Conservation (phyloP, 805 yeast genomes). For the Suhomyces prunicola region DNA sequence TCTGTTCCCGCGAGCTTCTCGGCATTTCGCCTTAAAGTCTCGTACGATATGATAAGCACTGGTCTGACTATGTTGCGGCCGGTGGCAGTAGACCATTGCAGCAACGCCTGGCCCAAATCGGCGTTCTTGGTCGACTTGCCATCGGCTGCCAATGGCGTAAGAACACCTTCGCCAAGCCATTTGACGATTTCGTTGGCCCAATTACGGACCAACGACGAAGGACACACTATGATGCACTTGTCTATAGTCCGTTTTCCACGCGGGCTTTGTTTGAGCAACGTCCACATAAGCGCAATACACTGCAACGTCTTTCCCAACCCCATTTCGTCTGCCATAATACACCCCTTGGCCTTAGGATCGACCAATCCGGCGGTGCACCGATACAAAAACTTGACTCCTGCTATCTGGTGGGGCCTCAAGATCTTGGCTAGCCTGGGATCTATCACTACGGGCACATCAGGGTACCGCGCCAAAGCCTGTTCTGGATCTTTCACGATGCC, state of each 20-base stretch:
- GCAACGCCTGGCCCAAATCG: slow-evolving; percentile 65
- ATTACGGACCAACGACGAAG: slow-evolving; percentile 86
- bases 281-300: slow-evolving; percentile 91
- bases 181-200: slow-evolving; percentile 97
- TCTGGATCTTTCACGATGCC: slow-evolving; percentile 60
- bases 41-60: slow-evolving; percentile 89
- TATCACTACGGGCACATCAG: slow-evolving; percentile 92
- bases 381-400: slow-evolving; percentile 89
- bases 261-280: slow-evolving; percentile 83
- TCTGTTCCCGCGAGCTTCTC: slow-evolving; percentile 70
- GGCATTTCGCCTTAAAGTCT: slow-evolving; percentile 83
- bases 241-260: slow-evolving; percentile 78
- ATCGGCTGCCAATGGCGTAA: slow-evolving; percentile 87
- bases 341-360: slow-evolving; percentile 83
- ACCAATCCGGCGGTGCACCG: slow-evolving; percentile 86
- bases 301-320: slow-evolving; percentile 90
- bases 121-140: slow-evolving; percentile 77
- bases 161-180: slow-evolving; percentile 92
- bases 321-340: slow-evolving; percentile 98
- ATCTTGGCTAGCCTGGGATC: slow-evolving; percentile 85
- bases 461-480: slow-evolving; percentile 50
- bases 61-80: slow-evolving; percentile 92
- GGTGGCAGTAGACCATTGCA: slow-evolving; percentile 81
- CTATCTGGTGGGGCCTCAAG: slow-evolving; percentile 92
- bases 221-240: slow-evolving; percentile 91